Percentiles rank a stretch among this genome's conserved stretches.
phyloP scores from a whole-genome alignment of 1,284 basidiomycete genomes.

The Afroboletus lepidellus region DNA sequence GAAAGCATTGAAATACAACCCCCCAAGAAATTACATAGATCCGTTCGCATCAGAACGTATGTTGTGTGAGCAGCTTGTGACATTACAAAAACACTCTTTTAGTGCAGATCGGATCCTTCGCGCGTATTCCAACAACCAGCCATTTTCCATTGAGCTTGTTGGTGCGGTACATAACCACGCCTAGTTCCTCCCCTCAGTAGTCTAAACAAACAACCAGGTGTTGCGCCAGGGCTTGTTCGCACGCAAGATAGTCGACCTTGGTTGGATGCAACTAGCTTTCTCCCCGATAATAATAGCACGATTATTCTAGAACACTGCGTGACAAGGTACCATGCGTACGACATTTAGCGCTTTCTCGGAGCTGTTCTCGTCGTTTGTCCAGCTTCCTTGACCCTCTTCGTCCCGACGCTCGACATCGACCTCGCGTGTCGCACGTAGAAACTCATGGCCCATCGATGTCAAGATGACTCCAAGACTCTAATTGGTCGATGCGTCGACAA shows the following conservation, averaged over 20 bases:
- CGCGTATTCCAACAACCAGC: conserved; percentile 46
- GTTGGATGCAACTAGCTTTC: conserved; percentile 48
- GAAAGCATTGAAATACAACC: conserved; percentile 1
- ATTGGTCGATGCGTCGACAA: conserved; percentile 41
- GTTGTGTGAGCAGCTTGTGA: not conserved
- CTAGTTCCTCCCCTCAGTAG: not conserved
- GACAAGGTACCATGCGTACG: conserved; percentile 41
- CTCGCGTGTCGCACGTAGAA: conserved; percentile 49
- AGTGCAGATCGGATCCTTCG: conserved; percentile 38
- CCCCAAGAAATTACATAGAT: not conserved
- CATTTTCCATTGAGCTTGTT: conserved; percentile 51
- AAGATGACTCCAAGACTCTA: conserved; percentile 29
- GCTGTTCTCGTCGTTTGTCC: not conserved
- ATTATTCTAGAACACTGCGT: conserved; percentile 38
- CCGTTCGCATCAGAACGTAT: not conserved
- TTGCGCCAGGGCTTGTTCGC: conserved; percentile 57
- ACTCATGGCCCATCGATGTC: conserved; percentile 34
- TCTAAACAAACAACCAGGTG: conserved; percentile 34
- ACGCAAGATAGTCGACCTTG: conserved; percentile 49
- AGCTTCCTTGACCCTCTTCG: conserved; percentile 44
- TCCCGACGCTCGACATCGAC: conserved; percentile 48
- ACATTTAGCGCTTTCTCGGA: not conserved
- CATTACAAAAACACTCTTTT: not conserved
- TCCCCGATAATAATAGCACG: conserved; percentile 34
- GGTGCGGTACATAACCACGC: conserved; percentile 42